Evolutionary conservation across 169 alveolate species (phyloP), one percentile per base, ranked within the genome.

Genomic region (Eimeria acervulina): DNA sequence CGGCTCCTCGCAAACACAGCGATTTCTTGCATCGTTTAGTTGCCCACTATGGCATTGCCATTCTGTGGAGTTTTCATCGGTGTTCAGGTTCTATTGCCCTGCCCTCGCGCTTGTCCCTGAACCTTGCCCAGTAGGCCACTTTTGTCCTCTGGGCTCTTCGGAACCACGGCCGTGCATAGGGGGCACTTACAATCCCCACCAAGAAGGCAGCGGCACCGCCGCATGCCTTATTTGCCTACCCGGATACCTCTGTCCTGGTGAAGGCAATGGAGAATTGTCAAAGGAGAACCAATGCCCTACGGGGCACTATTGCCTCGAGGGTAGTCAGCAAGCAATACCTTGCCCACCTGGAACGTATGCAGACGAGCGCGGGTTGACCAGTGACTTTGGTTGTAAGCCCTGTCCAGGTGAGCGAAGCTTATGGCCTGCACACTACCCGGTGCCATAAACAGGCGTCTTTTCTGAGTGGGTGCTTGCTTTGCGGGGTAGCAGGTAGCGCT

Each of bases 261-360:
- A 87, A 63, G 94, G 94, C 42, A 87, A 33, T n/a, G 81, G 81
- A 2, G 94, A 87, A 26, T 68, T 87, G 38, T 8, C 78, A 59
- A 28, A 38, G 26, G 94, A 87, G 33, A 63, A 87, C 61, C 94
- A 87, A 44, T 92, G 96, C 85, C 96, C 96, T 8, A 36, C 68
- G 28, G 96, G 96, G 23, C 89, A 78, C 70, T 92, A 92, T 33
- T 92, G 96, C 87, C 85, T 83, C 31, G 89, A 76, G 70, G 92
- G 92, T 23, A 76, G 92, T 52, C 55, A 63, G 84, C 83, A 55
- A 1, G 85, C 93, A 5, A 78, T 78, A 13, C 93, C 96, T 13
- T 92, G 96, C 40, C 96, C 96, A 1, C 84, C 89, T 36, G 96
- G 96, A 33, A 78, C 96, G 52, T 78, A 72, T 61, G 61, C 68